Percentiles rank a stretch among this genome's conserved stretches.
Evolutionary conservation across 495 filamentous ascomycete genomes (phyloP).

Genomic region (Terfezia boudieri): DNA sequence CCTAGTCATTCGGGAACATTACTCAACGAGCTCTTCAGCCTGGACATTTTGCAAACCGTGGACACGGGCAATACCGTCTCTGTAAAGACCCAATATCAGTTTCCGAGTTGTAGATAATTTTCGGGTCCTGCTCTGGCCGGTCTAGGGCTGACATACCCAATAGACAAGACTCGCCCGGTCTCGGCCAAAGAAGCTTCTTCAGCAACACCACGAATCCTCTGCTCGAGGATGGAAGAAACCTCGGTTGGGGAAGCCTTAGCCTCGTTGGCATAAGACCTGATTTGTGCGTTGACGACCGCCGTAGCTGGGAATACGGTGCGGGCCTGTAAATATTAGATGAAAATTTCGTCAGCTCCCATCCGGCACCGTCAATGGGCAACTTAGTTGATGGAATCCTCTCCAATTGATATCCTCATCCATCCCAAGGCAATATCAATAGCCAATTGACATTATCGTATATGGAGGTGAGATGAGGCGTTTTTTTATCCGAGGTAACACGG

Average conservation of each 20-base stretch:
- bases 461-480: neutral
- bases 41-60: constrained; percentile 99
- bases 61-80: constrained; percentile 99
- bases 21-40: constrained; percentile 99
- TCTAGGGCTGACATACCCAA: constrained; percentile 53
- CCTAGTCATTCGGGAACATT: constrained; percentile 24
- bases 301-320: constrained; percentile 60
- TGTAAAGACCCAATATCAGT: constrained; percentile 21
- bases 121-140: neutral
- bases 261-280: constrained; percentile 77
- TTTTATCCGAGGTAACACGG: neutral
- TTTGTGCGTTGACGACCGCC: constrained; percentile 42
- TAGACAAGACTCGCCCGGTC: constrained; percentile 95
- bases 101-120: neutral
- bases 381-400: neutral
- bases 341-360: constrained; percentile 8
- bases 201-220: constrained; percentile 90
- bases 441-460: too few species aligned
- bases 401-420: too few species aligned
- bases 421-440: too few species aligned
- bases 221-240: constrained; percentile 97
- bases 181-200: constrained; percentile 93
- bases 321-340: constrained; percentile 29
- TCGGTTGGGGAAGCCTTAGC: constrained; percentile 91
- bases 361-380: neutral